A percentile compares a stretch with the other conserved stretches of the same genome.
phyloP scores from a whole-genome alignment of 768 basidiomycete species.

The Imleria badia region DNA sequence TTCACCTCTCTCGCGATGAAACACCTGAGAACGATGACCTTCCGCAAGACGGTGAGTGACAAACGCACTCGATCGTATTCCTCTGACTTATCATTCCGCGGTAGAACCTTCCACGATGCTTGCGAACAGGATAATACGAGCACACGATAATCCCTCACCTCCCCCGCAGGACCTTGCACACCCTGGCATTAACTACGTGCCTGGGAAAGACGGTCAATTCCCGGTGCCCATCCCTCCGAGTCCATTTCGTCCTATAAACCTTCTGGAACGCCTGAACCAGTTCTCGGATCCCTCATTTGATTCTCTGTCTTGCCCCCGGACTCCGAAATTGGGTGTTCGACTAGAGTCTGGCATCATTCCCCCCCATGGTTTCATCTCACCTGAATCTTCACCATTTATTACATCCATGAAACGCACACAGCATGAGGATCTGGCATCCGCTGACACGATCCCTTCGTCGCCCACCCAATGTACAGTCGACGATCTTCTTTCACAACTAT shows the following conservation, averaged over 20 bases:
- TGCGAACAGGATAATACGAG: constrained; percentile 63
- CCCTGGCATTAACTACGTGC: constrained; percentile 14
- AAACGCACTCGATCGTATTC: not conserved
- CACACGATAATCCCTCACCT: constrained; percentile 77
- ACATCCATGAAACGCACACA: constrained; percentile 3
- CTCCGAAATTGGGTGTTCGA: constrained; percentile 1
- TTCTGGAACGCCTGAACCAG: constrained; percentile 29
- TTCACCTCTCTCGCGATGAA: constrained; percentile 36
- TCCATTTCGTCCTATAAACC: constrained; percentile 33
- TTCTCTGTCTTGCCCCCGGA: not conserved
- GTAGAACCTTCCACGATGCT: constrained; percentile 68
- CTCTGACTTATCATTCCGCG: constrained; percentile 5
- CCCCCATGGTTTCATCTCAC: constrained; percentile 37
- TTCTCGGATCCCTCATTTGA: constrained; percentile 6
- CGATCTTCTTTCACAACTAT: constrained; percentile 25
- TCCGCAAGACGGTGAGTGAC: constrained; percentile 45
- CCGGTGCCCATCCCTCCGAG: constrained; percentile 25
- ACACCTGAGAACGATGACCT: constrained; percentile 50
- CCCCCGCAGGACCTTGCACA: constrained; percentile 39
- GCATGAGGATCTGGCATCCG: not conserved
- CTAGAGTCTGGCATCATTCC: constrained; percentile 10
- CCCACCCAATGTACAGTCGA: constrained; percentile 15
- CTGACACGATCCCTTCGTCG: constrained; percentile 7
- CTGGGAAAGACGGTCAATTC: constrained; percentile 20
- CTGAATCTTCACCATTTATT: constrained; percentile 40